phyloP scores from a whole-genome alignment of 768 basidiomycete species.

The Neoboletus brunneissimus region DNA sequence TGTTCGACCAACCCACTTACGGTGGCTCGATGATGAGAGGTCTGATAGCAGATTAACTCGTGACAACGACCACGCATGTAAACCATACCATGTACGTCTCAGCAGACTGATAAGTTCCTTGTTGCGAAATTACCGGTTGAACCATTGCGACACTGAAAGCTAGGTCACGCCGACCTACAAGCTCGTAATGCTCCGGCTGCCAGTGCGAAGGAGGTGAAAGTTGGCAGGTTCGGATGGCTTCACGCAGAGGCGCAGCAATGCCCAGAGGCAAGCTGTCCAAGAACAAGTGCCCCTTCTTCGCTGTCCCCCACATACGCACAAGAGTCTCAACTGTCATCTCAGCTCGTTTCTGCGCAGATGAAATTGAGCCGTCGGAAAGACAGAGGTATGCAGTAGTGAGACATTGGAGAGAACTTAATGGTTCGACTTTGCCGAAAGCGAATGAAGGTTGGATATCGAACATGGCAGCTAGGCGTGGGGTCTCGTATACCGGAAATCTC shows the following conservation, averaged over 20 bases:
- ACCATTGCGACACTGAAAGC: conserved; percentile 32
- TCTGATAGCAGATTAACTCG: conserved; percentile 38
- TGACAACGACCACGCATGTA: neutral
- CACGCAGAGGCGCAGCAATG: conserved; percentile 73
- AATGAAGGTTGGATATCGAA: conserved; percentile 52
- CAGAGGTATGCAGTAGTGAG: conserved; percentile 56
- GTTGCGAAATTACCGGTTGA: conserved; percentile 30
- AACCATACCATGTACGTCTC: conserved; percentile 32
- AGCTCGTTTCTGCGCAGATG: conserved; percentile 59
- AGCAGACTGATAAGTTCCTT: conserved; percentile 29
- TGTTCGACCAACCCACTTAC: conserved; percentile 51
- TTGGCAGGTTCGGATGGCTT: conserved; percentile 84
- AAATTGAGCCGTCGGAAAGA: conserved; percentile 51
- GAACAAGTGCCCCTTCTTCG: conserved; percentile 45
- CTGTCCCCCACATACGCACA: conserved; percentile 39
- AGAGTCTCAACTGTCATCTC: conserved; percentile 60
- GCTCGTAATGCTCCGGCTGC: conserved; percentile 44
- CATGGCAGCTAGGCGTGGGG: conserved; percentile 47
- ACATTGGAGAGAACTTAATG: conserved; percentile 50
- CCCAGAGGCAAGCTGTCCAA: conserved; percentile 63
- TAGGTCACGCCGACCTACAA: conserved; percentile 32
- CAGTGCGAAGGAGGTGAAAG: conserved; percentile 71
- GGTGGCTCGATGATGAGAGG: conserved; percentile 46
- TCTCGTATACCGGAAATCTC: conserved; percentile 48
- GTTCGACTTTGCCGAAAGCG: conserved; percentile 61